Evolutionary conservation across 345 rosid species (phyloP), one percentile per base, ranked within the genome.

Genomic region (Carallia pectinifolia): DNA sequence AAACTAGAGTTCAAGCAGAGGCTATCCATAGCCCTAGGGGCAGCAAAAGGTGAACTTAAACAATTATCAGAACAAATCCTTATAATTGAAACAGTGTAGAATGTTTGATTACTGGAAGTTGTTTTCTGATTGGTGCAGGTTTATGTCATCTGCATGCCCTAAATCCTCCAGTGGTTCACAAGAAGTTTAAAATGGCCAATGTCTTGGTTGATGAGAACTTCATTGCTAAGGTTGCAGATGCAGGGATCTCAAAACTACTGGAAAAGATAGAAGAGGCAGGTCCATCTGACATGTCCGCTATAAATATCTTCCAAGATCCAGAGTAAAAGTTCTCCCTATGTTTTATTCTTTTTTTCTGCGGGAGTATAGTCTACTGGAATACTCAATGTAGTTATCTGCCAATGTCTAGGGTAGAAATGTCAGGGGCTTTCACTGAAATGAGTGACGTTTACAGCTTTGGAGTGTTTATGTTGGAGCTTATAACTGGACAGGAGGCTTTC

Each of bases 401-500:
- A 27, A 47, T 65, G 52, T 47, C 58, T 76, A 88, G 93, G 89
- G 73, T 53, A 40, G 78, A 55, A 70, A 75, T 55, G 29, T 62
- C 75, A 1, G 82, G 86, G 67, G 71, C 29, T 52, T 83, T 79
- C 73, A 76, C 81, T 7, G 83, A 82, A 76, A 74, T 38, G 65
- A 84, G 86, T 33, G 96, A 88, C 33, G 83, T 87, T 36, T 87
- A 85, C 78, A 80, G 90, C 79, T 90, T 86, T 9, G 90, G 96
- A 27, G 85, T 90, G 73, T 88, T 90, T 53, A 86, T 90, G 75
- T 54, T 84, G 74, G 90, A 88, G 85, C 86, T 90, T 16, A 73
- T 90, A 48, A 81, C 88, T 1, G 88, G 91, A 50, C 75, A 75
- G 50, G 78, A 76, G 31, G 82, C 87, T 62, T 64, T 53, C 5